phyloP scores from a whole-genome alignment of 2,329 filamentous ascomycete genomes.

The Aspergillus jensenii region DNA sequence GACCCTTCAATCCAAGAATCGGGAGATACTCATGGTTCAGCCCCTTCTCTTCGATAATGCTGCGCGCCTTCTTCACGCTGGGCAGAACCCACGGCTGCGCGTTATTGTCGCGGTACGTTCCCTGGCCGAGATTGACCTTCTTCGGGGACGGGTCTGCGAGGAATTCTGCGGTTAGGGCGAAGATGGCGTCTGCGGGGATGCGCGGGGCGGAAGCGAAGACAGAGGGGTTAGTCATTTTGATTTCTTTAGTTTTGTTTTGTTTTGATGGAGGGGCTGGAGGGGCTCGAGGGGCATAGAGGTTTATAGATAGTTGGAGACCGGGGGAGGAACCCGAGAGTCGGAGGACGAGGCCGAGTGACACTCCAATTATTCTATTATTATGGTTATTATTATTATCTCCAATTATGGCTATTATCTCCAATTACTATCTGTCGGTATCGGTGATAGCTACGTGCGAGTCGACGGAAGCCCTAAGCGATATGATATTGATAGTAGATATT shows the following conservation, averaged over 20 bases:
- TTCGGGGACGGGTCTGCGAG: conserved; percentile 66
- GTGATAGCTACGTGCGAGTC: no score
- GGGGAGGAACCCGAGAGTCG: not conserved
- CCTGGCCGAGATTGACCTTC: conserved; percentile 91
- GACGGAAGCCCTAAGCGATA: no score
- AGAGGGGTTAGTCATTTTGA: not conserved
- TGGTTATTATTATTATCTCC: no score
- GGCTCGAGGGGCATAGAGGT: not conserved
- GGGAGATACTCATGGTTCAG: conserved; percentile 93
- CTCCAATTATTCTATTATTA: no score
- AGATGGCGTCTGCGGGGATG: conserved; percentile 24
- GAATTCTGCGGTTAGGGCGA: conserved; percentile 49
- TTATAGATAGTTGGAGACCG: no score
- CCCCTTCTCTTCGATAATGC: conserved; percentile 60
- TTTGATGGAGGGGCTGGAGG: no score
- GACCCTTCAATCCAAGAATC: conserved; percentile 77
- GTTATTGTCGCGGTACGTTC: conserved; percentile 86
- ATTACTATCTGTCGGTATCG: no score
- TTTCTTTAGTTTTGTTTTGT: no score
- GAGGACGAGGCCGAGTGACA: not conserved
- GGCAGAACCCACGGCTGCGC: conserved; percentile 94
- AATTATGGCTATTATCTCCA: no score
- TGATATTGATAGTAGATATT: no score
- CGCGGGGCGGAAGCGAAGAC: conserved; percentile 19
- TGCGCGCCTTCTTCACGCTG: conserved; percentile 64